These are phyloP conservation scores for Grifola frondosa DNA, from an alignment of 1,284 basidiomycete species.

Conservation along the genomic window DNA sequence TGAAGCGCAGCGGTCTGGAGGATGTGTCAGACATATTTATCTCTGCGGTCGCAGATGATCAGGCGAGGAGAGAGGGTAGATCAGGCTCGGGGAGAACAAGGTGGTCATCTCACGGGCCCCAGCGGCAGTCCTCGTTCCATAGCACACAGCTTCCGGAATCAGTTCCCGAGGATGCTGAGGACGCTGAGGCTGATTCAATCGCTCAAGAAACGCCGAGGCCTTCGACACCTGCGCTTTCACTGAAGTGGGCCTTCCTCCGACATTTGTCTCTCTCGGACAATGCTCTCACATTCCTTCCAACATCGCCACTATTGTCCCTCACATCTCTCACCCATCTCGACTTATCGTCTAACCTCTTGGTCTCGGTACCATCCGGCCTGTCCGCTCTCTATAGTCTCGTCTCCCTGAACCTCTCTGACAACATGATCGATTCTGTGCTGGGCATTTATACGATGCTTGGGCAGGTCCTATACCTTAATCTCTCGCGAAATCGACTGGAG, in stretches of 20 bases:
- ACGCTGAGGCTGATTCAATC: slow-evolving; percentile 22
- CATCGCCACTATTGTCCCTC: slow-evolving; percentile 70
- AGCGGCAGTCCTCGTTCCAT: slow-evolving; percentile 50
- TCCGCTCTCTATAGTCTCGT: slow-evolving; percentile 73
- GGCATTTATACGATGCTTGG: slow-evolving; percentile 85
- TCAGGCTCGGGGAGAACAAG: slow-evolving; percentile 46
- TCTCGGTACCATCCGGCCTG: slow-evolving; percentile 80
- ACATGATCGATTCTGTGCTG: slow-evolving; percentile 94
- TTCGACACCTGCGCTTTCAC: slow-evolving; percentile 48
- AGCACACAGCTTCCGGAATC: slow-evolving; percentile 54
- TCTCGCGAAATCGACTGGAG: slow-evolving; percentile 86
- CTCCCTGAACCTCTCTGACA: slow-evolving; percentile 89
- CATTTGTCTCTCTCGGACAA: slow-evolving; percentile 83
- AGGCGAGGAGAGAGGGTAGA: slow-evolving; percentile 58
- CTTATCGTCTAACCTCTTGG: slow-evolving; percentile 86
- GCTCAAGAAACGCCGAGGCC: slow-evolving; percentile 25
- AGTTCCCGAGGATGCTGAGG: slow-evolving; percentile 58
- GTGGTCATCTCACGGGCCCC: slow-evolving; percentile 41
- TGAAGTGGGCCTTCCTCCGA: slow-evolving; percentile 79
- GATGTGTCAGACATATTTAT: slow-evolving; percentile 83
- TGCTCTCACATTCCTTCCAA: slow-evolving; percentile 78
- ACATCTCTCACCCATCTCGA: slow-evolving; percentile 84
- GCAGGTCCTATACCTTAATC: slow-evolving; percentile 73
- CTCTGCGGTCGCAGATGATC: slow-evolving; percentile 74
- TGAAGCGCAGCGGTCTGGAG: slow-evolving; percentile 78